Base-by-base conservation (phyloP, 768 basidiomycete genomes). In the Pisolithus sp. region DNA sequence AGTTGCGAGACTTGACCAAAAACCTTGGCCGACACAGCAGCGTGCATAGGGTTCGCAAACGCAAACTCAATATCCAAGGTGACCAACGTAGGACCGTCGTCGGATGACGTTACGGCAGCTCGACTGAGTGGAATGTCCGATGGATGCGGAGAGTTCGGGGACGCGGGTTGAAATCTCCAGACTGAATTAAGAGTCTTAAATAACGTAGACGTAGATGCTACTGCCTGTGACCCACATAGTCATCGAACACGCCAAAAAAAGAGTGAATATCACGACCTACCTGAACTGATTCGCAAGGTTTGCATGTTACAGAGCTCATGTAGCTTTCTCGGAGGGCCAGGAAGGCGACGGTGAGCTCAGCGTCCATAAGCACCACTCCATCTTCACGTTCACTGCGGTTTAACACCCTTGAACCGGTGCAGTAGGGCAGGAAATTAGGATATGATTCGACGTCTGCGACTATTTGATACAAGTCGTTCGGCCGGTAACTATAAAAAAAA, bases 391-490 rank as follows among this genome's bases (percentile, higher is more conserved):
- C 13, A 28, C 51, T 48, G 53, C 52, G 58, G 42, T 57, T 47
- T 37, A 94, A 71, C 51, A 94, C 76, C 21, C 79, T 79, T 5
- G 92, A 87, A 20, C 73, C 72, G 12, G 79, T 81, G 71, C 94
- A 96, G 67, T 89, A 95, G 6, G 96, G 95, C 48, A 99, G 73
- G 65, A 97, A 99, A 53, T 71, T 73, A 9, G 83, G 78, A 67
- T 98, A 99, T 2, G 89, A 88, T 15, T 75, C 81, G 24, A 97
- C 86, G 68, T 98, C 85, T 13, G 93, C 80, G 49, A 99, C 91
- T 53, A 98, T 69, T 7, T 81, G 71, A 70, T 94, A 98, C 4
- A 98, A 76, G 66, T 96, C 82, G 47, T 75, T 74, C 55, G 78
- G 83, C 17, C 74, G 77, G 63, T 94, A 97, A 39, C 94, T 96